Conservation (phyloP, 495 filamentous ascomycete species). For the Aspergillus indologenus region DNA sequence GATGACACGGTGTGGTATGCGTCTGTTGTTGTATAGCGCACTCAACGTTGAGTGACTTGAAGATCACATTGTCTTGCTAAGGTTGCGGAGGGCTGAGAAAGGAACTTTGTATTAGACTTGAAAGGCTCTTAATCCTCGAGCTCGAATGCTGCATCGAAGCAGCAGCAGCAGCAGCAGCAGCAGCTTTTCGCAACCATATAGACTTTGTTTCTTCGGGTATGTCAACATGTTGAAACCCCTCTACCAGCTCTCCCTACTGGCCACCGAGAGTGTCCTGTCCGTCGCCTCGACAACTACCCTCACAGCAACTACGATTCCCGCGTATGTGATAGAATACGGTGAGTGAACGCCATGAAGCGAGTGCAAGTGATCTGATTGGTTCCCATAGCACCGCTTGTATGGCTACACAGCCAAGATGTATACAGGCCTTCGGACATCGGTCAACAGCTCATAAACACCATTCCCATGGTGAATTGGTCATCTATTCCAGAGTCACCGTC, state of each 20-base stretch:
- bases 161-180: no score
- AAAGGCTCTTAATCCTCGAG: not conserved
- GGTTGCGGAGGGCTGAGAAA: not conserved
- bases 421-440: conserved; percentile 60
- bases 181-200: no score
- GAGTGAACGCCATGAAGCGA: not conserved
- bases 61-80: not conserved
- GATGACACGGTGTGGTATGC: not conserved
- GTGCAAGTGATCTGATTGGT: not conserved
- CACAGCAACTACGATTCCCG: conserved; percentile 12
- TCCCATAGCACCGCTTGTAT: conserved; percentile 43
- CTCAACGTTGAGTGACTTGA: no score
- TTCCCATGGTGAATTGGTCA: conserved; percentile 52
- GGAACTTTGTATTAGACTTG: not conserved
- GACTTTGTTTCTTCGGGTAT: no score
- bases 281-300: conserved; percentile 1
- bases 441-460: conserved; percentile 53
- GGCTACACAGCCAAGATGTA: conserved; percentile 55
- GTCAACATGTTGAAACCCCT: not conserved
- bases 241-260: not conserved
- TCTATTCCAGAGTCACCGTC: conserved; percentile 35
- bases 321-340: conserved; percentile 28
- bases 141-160: no score
- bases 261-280: not conserved
- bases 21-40: not conserved